phyloP scores from a whole-genome alignment of 2,329 filamentous ascomycete species.

The Diaporthe ilicicola region DNA sequence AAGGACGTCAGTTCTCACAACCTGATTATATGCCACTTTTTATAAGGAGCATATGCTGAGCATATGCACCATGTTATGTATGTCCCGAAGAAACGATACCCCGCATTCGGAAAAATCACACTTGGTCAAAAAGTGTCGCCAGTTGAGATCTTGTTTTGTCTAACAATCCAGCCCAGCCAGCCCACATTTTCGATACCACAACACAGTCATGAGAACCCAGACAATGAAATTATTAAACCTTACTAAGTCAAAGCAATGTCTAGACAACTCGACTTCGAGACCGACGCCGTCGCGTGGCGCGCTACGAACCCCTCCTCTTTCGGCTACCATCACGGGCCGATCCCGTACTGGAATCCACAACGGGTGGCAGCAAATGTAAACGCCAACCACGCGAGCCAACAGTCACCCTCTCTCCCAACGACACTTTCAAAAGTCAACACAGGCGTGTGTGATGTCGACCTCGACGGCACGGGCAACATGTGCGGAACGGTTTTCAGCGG shows the following conservation, averaged over 20 bases:
- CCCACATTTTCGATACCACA: not conserved
- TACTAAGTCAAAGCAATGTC: too few relatives aligned
- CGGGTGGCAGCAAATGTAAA: not conserved
- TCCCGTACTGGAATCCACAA: not conserved
- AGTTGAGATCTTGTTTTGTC: not conserved
- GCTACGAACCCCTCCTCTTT: not conserved
- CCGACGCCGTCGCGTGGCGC: not conserved
- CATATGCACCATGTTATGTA: not conserved
- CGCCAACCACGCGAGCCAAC: not conserved
- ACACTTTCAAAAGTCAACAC: not conserved
- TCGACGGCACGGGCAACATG: not conserved
- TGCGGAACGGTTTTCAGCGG: not conserved
- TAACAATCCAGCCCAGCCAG: too few relatives aligned
- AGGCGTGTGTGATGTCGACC: not conserved
- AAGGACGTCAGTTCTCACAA: not conserved
- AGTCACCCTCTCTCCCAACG: rapidly evolving
- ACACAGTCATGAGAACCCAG: too few relatives aligned
- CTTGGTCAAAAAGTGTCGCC: not conserved
- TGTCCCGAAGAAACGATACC: too few relatives aligned
- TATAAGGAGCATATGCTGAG: not conserved
- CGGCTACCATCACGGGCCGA: not conserved
- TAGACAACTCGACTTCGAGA: not conserved
- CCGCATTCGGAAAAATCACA: too few relatives aligned
- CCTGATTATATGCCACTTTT: not conserved
- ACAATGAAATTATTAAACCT: too few relatives aligned